These are phyloP conservation scores for Entomortierella beljakovae DNA, from an alignment of 192 early-diverging fungal species.

Conservation along the genomic window DNA sequence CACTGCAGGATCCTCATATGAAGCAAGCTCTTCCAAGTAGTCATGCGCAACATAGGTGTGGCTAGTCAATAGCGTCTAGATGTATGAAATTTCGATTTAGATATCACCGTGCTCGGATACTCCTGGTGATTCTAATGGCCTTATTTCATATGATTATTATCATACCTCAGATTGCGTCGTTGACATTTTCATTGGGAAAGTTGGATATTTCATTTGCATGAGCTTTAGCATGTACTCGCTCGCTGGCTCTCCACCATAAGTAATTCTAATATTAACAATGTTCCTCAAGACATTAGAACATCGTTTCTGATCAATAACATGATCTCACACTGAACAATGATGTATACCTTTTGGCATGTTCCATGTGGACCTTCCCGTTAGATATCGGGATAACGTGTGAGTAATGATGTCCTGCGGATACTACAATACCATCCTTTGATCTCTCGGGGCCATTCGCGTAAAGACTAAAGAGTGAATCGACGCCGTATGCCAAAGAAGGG, in stretches of 20 bases:
- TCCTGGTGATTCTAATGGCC: not conserved
- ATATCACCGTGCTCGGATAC: not conserved
- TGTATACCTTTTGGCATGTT: conserved; percentile 77
- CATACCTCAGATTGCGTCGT: conserved; percentile 75
- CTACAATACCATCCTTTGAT: conserved; percentile 74
- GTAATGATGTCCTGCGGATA: conserved; percentile 76
- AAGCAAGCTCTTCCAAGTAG: conserved; percentile 76
- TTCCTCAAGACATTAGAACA: no score
- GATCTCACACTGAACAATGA: not conserved
- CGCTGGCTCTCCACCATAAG: conserved; percentile 81
- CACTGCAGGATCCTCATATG: conserved; percentile 68
- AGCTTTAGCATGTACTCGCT: conserved; percentile 88
- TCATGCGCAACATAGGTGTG: conserved; percentile 81
- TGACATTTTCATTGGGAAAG: conserved; percentile 87
- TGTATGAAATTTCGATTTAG: not conserved
- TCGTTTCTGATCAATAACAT: not conserved
- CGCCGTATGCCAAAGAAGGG: conserved; percentile 83
- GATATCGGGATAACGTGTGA: conserved; percentile 84
- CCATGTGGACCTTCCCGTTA: conserved; percentile 67
- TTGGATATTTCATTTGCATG: conserved; percentile 91
- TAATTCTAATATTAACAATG: conserved; percentile 63
- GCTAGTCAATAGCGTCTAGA: conserved; percentile 73
- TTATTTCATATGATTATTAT: no score
- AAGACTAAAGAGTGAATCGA: conserved; percentile 90
- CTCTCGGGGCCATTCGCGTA: conserved; percentile 74